Percentiles rank a stretch among this genome's conserved stretches.
phyloP scores from a whole-genome alignment of 257 asterid species.

The Nicotiana sylvestris region DNA sequence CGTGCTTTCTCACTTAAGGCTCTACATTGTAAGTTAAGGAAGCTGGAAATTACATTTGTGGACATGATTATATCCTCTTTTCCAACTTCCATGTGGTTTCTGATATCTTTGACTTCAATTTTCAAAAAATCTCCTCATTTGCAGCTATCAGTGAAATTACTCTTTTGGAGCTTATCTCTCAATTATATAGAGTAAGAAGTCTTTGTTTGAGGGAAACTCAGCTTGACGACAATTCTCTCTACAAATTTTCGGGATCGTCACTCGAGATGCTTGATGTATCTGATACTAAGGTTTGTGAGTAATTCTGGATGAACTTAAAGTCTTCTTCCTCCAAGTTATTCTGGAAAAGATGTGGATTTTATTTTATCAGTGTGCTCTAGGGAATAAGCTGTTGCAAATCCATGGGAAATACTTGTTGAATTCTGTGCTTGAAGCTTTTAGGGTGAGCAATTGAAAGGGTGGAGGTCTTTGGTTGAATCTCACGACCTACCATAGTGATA shows the following conservation, averaged over 20 bases:
- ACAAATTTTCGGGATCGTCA: conserved; percentile 52
- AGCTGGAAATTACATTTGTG: neutral
- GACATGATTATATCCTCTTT: neutral
- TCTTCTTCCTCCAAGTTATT: neutral
- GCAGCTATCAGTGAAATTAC: conserved; percentile 49
- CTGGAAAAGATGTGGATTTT: neutral
- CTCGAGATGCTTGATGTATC: conserved; percentile 86
- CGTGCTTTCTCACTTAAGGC: too few relatives aligned
- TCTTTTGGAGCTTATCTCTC: conserved; percentile 57
- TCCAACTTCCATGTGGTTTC: neutral
- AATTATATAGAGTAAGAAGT: conserved; percentile 46
- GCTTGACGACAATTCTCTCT: conserved; percentile 51
- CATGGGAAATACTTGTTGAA: neutral
- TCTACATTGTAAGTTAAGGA: neutral
- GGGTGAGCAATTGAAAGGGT: neutral
- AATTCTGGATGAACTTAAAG: neutral
- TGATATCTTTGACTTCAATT: conserved; percentile 6
- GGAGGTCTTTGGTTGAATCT: neutral
- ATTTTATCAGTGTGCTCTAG: neutral
- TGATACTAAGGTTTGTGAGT: conserved; percentile 55
- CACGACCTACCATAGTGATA: neutral
- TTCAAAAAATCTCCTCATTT: conserved; percentile 10
- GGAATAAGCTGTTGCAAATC: neutral
- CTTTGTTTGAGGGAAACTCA: conserved; percentile 66
- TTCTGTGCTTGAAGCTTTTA: neutral